Base-by-base conservation (phyloP, 163 green algal genomes). In the Picocystis sp. region DNA sequence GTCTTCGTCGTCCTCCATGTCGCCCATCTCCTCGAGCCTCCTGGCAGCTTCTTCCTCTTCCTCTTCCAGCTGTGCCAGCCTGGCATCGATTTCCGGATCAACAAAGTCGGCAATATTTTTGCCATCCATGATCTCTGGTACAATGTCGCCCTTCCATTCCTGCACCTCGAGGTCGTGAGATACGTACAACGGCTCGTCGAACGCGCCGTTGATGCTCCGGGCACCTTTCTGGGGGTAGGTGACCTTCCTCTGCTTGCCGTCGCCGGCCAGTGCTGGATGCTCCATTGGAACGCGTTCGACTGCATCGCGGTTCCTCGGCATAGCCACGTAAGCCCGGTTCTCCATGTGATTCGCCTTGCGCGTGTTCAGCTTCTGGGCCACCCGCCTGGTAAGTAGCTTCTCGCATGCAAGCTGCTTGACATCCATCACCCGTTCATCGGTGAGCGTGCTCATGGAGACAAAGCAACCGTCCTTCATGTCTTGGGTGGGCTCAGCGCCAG, bases 71-170 rank as follows among this genome's bases (percentile, higher is more conserved):
- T 92, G 84, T 57, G 81, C 83, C 60, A 99, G 78, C 54, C 77
- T 76, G 15, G 76, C 81, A 43, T 97, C 83, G 58, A 99, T 96
- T 66, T 97, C 90, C 19, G 87, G 70, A 67, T 99, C 90, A 44
- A 99, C 74, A 60, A 94, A 99, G 72, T 99, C 90, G 11, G 80
- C 66, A 12, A 97, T 65, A 70, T 99, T 99, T 66, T 96, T 80
- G 14, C 90, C 90, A 58, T 96, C 76, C 22, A 82, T 49, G 46
- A 96, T 90, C 79, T 99, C 90, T 0, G 90, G 90, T 72, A 96
- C 82, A 67, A 94, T 88, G 78, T 99, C 90, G 52, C 92, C 82
- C 68, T 84, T 84, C 86, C 84, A 93, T 33, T 52, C 62, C 3
- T 80, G 63, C 50, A 94, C 56, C 46, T 77, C 71, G 42, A 97